Percentiles rank a stretch among this genome's conserved stretches.
phyloP scores from a whole-genome alignment of 345 rosid genomes.

The Sisymbrium altissimum region DNA sequence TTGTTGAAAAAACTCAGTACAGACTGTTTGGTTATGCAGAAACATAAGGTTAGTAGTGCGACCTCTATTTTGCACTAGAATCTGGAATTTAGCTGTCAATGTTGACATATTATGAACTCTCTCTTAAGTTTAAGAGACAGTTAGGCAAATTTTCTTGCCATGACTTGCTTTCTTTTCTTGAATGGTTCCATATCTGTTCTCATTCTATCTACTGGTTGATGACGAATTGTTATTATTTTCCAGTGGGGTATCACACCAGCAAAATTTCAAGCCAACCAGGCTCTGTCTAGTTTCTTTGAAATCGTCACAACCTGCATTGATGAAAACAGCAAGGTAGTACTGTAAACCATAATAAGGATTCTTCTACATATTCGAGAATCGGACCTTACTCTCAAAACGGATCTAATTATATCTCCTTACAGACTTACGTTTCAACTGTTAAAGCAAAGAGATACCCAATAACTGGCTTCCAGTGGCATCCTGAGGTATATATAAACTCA shows the following conservation, averaged over 20 bases:
- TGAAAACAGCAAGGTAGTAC: conserved; percentile 57
- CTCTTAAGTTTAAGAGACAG: neutral
- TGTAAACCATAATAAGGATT: neutral
- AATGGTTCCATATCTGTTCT: neutral
- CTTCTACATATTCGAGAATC: neutral
- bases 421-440: conserved; percentile 86
- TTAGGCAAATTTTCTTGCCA: neutral
- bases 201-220: neutral
- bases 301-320: conserved; percentile 72
- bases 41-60: conserved; percentile 60
- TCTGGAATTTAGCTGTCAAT: neutral
- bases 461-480: conserved; percentile 95
- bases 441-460: conserved; percentile 75
- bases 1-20: conserved; percentile 62
- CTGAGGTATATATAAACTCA: conserved; percentile 54
- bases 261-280: conserved; percentile 40
- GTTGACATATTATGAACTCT: neutral
- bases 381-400: neutral
- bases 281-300: conserved; percentile 69
- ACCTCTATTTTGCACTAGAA: neutral
- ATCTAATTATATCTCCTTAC: neutral
- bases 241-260: conserved; percentile 83
- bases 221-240: neutral
- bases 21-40: conserved; percentile 90
- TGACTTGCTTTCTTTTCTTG: neutral